A percentile compares a stretch with the other conserved stretches of the same genome.
Conservation (phyloP, 2,329 filamentous ascomycete species). For the Xylariales sp. region DNA sequence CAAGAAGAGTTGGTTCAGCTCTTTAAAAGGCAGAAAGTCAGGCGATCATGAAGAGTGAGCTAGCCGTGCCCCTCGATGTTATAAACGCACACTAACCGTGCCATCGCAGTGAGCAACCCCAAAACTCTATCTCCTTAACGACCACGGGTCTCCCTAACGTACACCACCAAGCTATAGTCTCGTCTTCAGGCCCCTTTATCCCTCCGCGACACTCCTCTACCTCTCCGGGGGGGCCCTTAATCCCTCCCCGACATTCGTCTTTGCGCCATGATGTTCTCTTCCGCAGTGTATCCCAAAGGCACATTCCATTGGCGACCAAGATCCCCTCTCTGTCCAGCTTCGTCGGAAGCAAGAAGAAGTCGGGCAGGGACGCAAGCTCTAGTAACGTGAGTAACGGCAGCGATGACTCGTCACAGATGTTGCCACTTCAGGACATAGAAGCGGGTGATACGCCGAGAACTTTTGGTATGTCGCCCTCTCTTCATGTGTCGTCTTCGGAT, state of each 20-base stretch:
- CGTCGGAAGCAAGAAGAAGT: neutral
- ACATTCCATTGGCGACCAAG: neutral
- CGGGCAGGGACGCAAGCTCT: neutral
- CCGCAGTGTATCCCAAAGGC: slow-evolving; percentile 1
- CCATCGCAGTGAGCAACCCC: neutral
- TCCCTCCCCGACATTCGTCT: slow-evolving; percentile 19
- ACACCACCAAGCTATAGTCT: slow-evolving; percentile 1
- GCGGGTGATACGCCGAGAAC: neutral
- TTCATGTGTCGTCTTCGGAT: too few species aligned
- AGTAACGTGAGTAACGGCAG: neutral
- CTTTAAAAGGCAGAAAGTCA: neutral
- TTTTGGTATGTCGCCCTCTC: neutral
- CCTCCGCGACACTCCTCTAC: slow-evolving; percentile 5
- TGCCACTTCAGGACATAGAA: neutral
- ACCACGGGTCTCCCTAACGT: neutral
- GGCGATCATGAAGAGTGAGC: neutral
- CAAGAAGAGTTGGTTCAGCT: neutral
- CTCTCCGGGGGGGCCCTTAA: slow-evolving; percentile 9
- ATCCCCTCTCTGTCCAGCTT: slow-evolving; percentile 3
- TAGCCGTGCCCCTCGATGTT: neutral
- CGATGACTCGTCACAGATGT: neutral
- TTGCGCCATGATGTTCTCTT: slow-evolving; percentile 11
- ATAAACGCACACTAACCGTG: neutral
- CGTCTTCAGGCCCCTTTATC: slow-evolving; percentile 6
- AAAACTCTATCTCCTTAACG: neutral